Evolutionary conservation across 164 flowering plant species (phyloP), one percentile per base, ranked within the genome.

Genomic region (Vitis rotundifolia): DNA sequence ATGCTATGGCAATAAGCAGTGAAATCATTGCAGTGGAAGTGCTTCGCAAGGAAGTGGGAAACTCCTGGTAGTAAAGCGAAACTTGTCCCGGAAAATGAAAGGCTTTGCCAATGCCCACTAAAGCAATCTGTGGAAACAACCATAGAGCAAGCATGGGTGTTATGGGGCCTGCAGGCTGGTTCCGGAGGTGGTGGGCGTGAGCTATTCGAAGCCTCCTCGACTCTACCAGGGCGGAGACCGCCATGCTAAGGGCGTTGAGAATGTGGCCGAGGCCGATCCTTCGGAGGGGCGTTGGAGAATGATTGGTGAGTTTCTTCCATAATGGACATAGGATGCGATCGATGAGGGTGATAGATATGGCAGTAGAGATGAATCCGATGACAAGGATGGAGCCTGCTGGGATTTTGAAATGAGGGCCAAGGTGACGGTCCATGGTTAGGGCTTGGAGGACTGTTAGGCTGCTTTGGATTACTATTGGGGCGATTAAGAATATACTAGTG

Each of bases 11-110:
- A 6, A 61, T 6, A 8, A 74, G 49, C 9, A 48, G 44, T 11
- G 12, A 76, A 19, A 66, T 31, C 8, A 76, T 19, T 9, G 78
- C 60, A 14, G 68, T 71, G 1, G 62, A 75, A 1, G 77, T 26
- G 29, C 77, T 70, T 57, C 71, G 67, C 82, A 79, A 73, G 48
- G 55, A 16, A 0, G 68, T 66, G 0, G 82, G 77, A 5, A 75
- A 72, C 70, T 79, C 61, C n/a, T 69, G 49, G 70, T 73, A 63
- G 68, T 53, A 80, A 3, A 80, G 74, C 26, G 74, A 78, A 28
- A 74, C 56, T 18, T 63, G 60, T 1, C 76, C 80, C 1, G 73
- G 49, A 0, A 57, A 9, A 29, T 49, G 31, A 52, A 77, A 74
- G 18, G 61, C 70, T 22, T 80, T 74, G 4, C 50, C 66, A 0